Conservation (phyloP, 2,329 filamentous ascomycete species). For the Peltaster fructicola region DNA sequence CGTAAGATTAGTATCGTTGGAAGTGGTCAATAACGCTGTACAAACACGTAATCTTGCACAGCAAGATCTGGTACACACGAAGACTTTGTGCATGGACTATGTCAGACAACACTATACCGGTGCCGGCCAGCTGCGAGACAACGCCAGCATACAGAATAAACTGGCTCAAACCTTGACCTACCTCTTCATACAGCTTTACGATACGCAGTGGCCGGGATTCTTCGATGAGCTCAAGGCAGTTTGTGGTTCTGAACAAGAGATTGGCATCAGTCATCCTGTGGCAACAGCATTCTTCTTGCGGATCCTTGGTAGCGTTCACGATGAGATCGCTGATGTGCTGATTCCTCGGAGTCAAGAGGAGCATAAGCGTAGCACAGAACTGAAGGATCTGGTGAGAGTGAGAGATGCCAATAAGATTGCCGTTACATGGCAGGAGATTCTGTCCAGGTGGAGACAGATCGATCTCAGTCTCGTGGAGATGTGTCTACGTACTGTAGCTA, state of each 20-base stretch:
- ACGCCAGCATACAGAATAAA: conserved; percentile 77
- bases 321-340: conserved; percentile 90
- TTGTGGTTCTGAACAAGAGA: conserved; percentile 42
- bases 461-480: conserved; percentile 63
- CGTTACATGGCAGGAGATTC: conserved; percentile 77
- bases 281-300: conserved; percentile 80
- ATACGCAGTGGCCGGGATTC: conserved; percentile 71
- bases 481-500: conserved; percentile 78
- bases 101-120: conserved; percentile 56
- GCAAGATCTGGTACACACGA: conserved; percentile 56
- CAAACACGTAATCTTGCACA: conserved; percentile 61
- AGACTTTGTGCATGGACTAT: conserved; percentile 67
- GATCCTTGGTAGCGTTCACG: conserved; percentile 75
- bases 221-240: conserved; percentile 76
- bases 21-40: conserved; percentile 83
- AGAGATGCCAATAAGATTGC: conserved; percentile 81
- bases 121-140: conserved; percentile 41
- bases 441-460: conserved; percentile 53
- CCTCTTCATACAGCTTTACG: conserved; percentile 77
- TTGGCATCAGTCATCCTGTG: conserved; percentile 45
- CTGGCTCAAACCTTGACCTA: conserved; percentile 90
- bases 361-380: conserved; percentile 65
- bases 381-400: conserved; percentile 79
- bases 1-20: conserved; percentile 73
- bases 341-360: conserved; percentile 62